phyloP scores from a whole-genome alignment of 495 filamentous ascomycete species.

The Podospora pseudoanserina region DNA sequence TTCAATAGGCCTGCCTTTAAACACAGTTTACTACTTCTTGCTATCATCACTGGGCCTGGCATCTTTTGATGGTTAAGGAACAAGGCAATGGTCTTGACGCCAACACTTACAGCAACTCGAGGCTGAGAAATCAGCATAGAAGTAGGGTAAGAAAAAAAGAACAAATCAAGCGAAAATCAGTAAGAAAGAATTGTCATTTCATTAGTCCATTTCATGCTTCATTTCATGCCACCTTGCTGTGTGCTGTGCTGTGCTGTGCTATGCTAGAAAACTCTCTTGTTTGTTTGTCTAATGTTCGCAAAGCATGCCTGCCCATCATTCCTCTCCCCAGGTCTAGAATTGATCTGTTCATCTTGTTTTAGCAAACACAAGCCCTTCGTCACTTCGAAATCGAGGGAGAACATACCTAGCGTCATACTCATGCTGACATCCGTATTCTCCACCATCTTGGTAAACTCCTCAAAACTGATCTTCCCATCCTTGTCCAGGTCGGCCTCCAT shows the following conservation, averaged over 20 bases:
- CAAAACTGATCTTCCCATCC: slow-evolving; percentile 98
- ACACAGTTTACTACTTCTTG: too few relatives aligned
- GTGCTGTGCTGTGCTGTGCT: background rate
- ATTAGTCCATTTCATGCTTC: background rate
- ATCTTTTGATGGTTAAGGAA: too few relatives aligned
- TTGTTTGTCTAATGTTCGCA: background rate
- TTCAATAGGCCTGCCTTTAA: too few relatives aligned
- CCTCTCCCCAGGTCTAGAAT: background rate
- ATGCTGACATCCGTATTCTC: slow-evolving; percentile 95
- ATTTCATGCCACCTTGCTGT: background rate
- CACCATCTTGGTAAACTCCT: slow-evolving; percentile 98
- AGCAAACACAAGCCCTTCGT: background rate
- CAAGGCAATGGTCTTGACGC: too few relatives aligned
- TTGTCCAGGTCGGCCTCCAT: slow-evolving; percentile 97
- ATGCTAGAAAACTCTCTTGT: background rate
- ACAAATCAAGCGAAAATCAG: background rate
- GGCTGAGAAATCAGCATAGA: too few relatives aligned
- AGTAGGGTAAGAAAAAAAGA: too few relatives aligned
- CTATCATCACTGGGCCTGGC: too few relatives aligned
- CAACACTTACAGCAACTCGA: too few relatives aligned
- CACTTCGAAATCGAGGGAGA: background rate
- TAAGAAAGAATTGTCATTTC: background rate
- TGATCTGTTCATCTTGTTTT: background rate
- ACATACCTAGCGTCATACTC: slow-evolving; percentile 95
- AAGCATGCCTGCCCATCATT: background rate